Conservation (phyloP, 2,329 filamentous ascomycete species). For the Meredithiella fracta region DNA sequence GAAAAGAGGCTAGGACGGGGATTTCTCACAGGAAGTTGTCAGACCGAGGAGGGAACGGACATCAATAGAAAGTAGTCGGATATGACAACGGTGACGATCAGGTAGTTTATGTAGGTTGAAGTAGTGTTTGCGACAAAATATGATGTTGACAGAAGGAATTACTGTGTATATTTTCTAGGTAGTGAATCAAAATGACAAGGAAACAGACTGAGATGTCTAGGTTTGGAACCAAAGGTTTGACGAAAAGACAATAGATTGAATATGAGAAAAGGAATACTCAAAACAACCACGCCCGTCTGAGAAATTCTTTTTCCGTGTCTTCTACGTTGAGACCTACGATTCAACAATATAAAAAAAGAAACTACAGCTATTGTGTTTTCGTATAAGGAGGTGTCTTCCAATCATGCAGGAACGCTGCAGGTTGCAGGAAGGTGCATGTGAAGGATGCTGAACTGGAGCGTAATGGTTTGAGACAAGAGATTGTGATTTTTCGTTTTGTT, state of each 20-base stretch:
- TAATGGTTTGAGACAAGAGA: not conserved
- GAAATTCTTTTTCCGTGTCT: not conserved
- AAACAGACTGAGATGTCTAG: not conserved
- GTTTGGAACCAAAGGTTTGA: not conserved
- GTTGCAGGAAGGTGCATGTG: constrained; percentile 4
- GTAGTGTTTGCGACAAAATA: too few species aligned
- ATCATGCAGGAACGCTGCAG: constrained; percentile 9
- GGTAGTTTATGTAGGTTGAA: not conserved
- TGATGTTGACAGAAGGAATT: too few species aligned
- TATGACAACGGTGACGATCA: not conserved
- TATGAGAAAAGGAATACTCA: not conserved
- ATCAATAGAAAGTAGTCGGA: not conserved
- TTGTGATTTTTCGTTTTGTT: too few species aligned
- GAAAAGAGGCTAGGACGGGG: not conserved
- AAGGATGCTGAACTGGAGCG: not conserved
- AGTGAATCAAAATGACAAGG: not conserved
- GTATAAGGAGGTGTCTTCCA: not conserved
- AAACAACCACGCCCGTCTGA: not conserved
- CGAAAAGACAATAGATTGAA: constrained; percentile 2
- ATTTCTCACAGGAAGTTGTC: not conserved
- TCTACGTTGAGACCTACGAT: too few species aligned
- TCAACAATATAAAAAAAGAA: not conserved
- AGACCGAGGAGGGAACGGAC: not conserved
- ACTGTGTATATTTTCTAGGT: too few species aligned
- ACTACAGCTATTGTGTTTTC: not conserved